These are phyloP conservation scores for Endocarpon pusillum DNA, from an alignment of 495 filamentous ascomycete species.

Conservation along the genomic window DNA sequence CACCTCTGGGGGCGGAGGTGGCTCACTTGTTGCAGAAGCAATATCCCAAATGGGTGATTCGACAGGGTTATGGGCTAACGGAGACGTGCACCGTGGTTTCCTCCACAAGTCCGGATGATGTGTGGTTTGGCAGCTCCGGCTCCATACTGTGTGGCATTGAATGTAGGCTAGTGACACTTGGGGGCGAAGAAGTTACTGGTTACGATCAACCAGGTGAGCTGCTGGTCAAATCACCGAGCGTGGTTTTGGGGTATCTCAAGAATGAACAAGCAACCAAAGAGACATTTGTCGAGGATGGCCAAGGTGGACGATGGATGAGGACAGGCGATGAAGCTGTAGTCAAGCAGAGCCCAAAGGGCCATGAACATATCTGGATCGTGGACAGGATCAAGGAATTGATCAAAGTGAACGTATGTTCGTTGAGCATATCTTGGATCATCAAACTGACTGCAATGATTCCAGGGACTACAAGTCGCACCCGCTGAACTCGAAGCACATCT, in stretches of 20 bases:
- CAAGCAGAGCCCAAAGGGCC: conserved; percentile 37
- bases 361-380: conserved; percentile 70
- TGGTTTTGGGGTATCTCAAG: conserved; percentile 70
- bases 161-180: conserved; percentile 52
- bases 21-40: conserved; percentile 44
- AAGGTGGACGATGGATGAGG: conserved; percentile 54
- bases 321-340: conserved; percentile 78
- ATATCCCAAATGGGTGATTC: conserved; percentile 48
- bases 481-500: conserved; percentile 84
- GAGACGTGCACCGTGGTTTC: conserved; percentile 64
- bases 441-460: conserved; percentile 1
- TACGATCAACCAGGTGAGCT: conserved; percentile 73
- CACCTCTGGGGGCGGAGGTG: conserved; percentile 67
- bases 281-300: conserved; percentile 56
- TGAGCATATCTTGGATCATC: background rate
- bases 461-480: conserved; percentile 83
- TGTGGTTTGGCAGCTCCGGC: conserved; percentile 58
- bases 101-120: conserved; percentile 45
- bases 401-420: conserved; percentile 61
- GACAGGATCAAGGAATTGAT: conserved; percentile 90
- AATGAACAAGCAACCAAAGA: conserved; percentile 71
- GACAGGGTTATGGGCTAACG: conserved; percentile 78
- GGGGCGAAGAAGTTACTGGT: conserved; percentile 57
- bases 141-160: conserved; percentile 48
- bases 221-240: conserved; percentile 54